phyloP scores from a whole-genome alignment of 257 asterid genomes.

The Nicotiana noctiflora region DNA sequence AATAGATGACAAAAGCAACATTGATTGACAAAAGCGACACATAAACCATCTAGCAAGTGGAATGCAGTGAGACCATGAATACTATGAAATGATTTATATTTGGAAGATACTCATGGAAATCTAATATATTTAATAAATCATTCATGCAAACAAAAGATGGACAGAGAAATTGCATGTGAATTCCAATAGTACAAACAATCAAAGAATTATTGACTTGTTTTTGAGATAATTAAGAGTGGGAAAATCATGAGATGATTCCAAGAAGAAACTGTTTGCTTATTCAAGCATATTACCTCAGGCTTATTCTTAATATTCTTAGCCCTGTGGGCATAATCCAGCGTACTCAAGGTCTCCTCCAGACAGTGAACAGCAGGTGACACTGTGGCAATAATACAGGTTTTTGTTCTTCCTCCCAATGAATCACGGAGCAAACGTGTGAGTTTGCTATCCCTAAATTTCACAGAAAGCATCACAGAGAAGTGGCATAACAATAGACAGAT shows the following conservation, averaged over 20 bases:
- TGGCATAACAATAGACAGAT: neutral
- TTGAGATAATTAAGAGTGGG: neutral
- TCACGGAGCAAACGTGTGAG: slow-evolving; percentile 83
- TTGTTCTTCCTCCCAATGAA: slow-evolving; percentile 88
- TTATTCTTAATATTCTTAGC: slow-evolving; percentile 87
- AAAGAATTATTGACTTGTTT: neutral
- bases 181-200: neutral
- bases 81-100: neutral
- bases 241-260: neutral
- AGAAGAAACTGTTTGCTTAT: neutral
- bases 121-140: neutral
- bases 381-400: slow-evolving; percentile 85
- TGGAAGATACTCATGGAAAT: neutral
- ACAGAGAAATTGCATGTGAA: neutral
- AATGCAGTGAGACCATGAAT: neutral
- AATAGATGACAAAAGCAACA: neutral
- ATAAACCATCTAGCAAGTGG: neutral
- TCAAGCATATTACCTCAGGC: slow-evolving; percentile 52
- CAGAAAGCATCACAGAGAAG: neutral
- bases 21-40: neutral
- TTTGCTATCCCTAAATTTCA: slow-evolving; percentile 66
- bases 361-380: slow-evolving; percentile 93
- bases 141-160: neutral
- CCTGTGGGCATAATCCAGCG: slow-evolving; percentile 84
- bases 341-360: slow-evolving; percentile 90